These are phyloP conservation scores for Coemansia sp. DNA, from an alignment of 192 early-diverging fungal genomes.

Conservation along the genomic window DNA sequence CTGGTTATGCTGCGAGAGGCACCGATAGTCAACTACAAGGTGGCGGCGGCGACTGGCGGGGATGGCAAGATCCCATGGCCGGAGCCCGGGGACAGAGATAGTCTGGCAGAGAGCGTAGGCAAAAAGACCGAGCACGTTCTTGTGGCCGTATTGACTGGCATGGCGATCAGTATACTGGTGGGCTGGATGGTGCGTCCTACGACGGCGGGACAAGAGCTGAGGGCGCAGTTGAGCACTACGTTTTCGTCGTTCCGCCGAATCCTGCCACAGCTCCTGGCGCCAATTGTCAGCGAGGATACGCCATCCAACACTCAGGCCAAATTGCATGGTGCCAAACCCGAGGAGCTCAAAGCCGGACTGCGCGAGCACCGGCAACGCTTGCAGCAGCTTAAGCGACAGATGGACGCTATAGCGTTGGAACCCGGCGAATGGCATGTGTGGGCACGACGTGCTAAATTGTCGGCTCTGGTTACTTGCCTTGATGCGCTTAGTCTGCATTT, in stretches of 20 bases:
- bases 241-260: conserved; percentile 63
- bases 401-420: conserved; percentile 64
- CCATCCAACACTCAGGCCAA: conserved; percentile 33
- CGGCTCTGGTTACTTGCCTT: conserved; percentile 60
- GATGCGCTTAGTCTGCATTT: conserved; percentile 72
- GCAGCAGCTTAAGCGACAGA: conserved; percentile 59
- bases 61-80: conserved; percentile 27
- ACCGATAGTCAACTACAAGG: conserved; percentile 49
- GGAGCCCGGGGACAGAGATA: conserved; percentile 13
- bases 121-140: conserved; percentile 50
- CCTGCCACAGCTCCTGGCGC: conserved; percentile 66
- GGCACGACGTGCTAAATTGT: conserved; percentile 53
- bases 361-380: conserved; percentile 64
- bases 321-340: conserved; percentile 50
- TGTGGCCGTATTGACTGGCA: conserved; percentile 46
- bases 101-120: conserved; percentile 47
- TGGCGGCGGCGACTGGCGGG: not conserved
- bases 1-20: conserved; percentile 57
- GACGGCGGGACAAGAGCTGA: conserved; percentile 31
- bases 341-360: conserved; percentile 64
- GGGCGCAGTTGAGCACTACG: conserved; percentile 34
- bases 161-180: conserved; percentile 42
- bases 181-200: conserved; percentile 51
- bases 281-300: conserved; percentile 48
- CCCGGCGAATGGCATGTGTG: conserved; percentile 58